Conservation (phyloP, 2,329 filamentous ascomycete genomes). For the Colletotrichum siamense region DNA sequence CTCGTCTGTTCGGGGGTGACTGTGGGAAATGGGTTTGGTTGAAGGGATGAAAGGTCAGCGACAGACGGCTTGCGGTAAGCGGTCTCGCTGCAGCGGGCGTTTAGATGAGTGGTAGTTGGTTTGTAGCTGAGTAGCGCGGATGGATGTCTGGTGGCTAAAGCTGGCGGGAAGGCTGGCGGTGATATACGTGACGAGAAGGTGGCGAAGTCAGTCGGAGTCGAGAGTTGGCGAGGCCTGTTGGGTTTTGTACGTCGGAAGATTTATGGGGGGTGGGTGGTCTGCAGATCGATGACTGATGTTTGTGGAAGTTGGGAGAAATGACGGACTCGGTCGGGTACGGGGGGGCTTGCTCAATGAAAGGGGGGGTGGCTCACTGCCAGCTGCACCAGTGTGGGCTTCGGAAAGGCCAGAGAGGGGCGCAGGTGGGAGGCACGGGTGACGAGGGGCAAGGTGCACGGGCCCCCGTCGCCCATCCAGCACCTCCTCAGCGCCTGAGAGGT, state of each 20-base stretch:
- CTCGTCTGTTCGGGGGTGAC: constrained; percentile 72
- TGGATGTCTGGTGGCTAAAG: background rate
- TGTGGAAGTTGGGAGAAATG: constrained; percentile 18
- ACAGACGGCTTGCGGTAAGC: constrained; percentile 53
- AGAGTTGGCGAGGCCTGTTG: background rate
- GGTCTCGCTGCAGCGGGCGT: constrained; percentile 47
- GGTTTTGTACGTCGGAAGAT: constrained; percentile 23
- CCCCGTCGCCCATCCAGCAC: background rate
- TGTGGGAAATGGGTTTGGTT: constrained; percentile 59
- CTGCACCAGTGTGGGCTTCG: background rate
- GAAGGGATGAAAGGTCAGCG: constrained; percentile 47
- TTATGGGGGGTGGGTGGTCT: constrained; percentile 19
- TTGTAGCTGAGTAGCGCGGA: background rate
- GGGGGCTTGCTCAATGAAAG: background rate
- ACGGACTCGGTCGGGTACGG: constrained; percentile 15
- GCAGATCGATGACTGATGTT: constrained; percentile 17
- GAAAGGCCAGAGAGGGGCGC: background rate
- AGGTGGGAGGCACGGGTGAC: background rate
- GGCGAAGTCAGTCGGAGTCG: constrained; percentile 20
- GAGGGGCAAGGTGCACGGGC: background rate
- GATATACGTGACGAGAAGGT: constrained; percentile 11
- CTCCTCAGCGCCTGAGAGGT: background rate
- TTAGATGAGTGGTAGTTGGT: background rate
- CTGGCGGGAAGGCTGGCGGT: background rate
- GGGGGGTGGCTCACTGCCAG: background rate